Evolutionary conservation across 331 rosid genomes (phyloP), one percentile per base, ranked within the genome.

Genomic region (Arachis monticola): DNA sequence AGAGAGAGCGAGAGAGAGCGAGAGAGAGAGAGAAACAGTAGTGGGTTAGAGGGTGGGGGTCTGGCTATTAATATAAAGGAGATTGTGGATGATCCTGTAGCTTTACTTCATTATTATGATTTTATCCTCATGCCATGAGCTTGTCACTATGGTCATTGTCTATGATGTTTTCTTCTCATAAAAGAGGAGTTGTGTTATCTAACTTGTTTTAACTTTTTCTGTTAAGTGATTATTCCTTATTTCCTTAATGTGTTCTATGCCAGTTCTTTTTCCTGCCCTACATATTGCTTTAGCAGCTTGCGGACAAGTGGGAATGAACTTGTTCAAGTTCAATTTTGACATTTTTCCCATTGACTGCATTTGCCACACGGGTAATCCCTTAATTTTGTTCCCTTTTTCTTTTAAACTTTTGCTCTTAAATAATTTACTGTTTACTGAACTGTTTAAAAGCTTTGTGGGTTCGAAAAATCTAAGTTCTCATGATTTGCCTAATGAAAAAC

Each of bases 21-120:
- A 35, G 40, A 35, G 40, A 35, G 38, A 32, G 5, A 35, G 64
- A 50, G 81, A 27, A 64, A 27, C 30, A 27, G 58, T 44, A 6
- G 64, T 65, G 8, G 48, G 55, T 67, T 79, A 74, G 30, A 60
- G 74, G 71, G 56, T 12, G 30, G 44, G 17, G 80, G 61, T 13
- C 9, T 22, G 65, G 12, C 31, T 11, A 7, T 83, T 7, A 65
- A 59, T 75, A 69, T 84, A 86, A 86, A 75, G 78, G 82, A 32
- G 68, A 11, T 65, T 60, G 62, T 41, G 7, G 41, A 11, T 7
- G 41, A 11, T 7, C 58, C 35, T 40, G 60, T 40, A 6, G 60
- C 40, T 70, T 75, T 32, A 64, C 53, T 64, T 75, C 81, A 47
- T 81, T 64, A 32, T 74, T 8, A 51, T 51, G 71, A 44, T 35